Evolutionary conservation across 306 rosid genomes (phyloP).

Genomic region (Ochetophila trinervis): DNA sequence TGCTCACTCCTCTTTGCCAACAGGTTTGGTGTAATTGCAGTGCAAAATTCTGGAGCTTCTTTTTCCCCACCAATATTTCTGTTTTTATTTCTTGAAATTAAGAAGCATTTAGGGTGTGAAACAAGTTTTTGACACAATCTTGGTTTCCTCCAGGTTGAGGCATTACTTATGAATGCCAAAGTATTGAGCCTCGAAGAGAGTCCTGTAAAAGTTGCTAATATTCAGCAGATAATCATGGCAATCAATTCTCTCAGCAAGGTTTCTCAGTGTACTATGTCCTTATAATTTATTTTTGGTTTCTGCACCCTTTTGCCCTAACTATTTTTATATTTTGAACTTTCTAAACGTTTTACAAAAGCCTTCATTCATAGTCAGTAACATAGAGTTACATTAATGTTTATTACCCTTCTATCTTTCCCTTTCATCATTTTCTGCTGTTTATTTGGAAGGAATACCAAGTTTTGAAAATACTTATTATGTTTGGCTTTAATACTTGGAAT

Average conservation of each 20-base stretch:
- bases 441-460: not conserved
- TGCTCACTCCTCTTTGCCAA: constrained; percentile 86
- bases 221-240: constrained; percentile 90
- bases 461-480: not conserved
- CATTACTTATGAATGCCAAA: constrained; percentile 60
- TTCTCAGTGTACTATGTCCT: constrained; percentile 21
- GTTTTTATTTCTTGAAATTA: constrained; percentile 1
- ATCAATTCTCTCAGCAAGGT: constrained; percentile 99
- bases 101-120: constrained; percentile 15
- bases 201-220: constrained; percentile 55
- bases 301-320: constrained; percentile 2
- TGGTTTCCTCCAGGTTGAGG: constrained; percentile 62
- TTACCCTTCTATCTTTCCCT: not conserved
- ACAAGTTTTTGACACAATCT: constrained; percentile 15
- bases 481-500: constrained; percentile 6
- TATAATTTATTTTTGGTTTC: not conserved
- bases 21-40: constrained; percentile 54
- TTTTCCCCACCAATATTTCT: constrained; percentile 5
- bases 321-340: not conserved
- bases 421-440: too few relatives aligned
- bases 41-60: constrained; percentile 12
- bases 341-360: not conserved
- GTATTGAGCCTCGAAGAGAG: constrained; percentile 58
- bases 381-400: not conserved
- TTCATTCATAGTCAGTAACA: constrained; percentile 1